Evolutionary conservation across 2,329 filamentous ascomycete genomes (phyloP).

Genomic region (Xylariales sp.): DNA sequence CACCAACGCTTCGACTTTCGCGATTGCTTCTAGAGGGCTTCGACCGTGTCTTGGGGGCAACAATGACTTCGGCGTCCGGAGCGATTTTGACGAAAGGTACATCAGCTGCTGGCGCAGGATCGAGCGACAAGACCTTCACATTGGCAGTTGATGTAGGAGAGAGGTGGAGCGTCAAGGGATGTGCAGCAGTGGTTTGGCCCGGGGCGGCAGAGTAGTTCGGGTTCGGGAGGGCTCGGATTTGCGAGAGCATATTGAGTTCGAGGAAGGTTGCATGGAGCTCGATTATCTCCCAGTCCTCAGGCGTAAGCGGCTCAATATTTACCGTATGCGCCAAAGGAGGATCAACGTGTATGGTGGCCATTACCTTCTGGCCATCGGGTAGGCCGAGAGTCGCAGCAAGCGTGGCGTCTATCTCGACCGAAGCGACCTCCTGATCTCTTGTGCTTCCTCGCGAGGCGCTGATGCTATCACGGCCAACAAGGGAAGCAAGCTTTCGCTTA

Average conservation of each 20-base stretch:
- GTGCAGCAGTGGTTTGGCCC: constrained; percentile 50
- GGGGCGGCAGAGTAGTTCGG: constrained; percentile 58
- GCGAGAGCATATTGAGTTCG: constrained; percentile 86
- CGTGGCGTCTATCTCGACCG: constrained; percentile 83
- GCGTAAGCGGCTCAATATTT: constrained; percentile 92
- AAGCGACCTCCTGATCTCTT: constrained; percentile 71
- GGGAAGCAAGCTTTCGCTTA: constrained; percentile 71
- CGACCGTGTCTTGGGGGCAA: constrained; percentile 84
- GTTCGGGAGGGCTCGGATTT: constrained; percentile 91
- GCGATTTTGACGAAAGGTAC: constrained; percentile 86
- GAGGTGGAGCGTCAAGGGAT: constrained; percentile 86
- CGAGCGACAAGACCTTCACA: constrained; percentile 79
- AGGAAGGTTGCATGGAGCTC: constrained; percentile 94
- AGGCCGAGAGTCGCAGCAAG: constrained; percentile 75
- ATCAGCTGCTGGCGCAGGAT: constrained; percentile 63
- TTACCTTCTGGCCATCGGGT: constrained; percentile 75
- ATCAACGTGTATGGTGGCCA: constrained; percentile 72
- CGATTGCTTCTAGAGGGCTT: constrained; percentile 62
- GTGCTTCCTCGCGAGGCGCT: constrained; percentile 51
- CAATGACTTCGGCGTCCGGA: constrained; percentile 92
- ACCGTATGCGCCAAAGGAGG: constrained; percentile 89
- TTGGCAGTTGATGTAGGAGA: constrained; percentile 95
- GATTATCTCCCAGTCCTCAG: constrained; percentile 98
- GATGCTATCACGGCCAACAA: constrained; percentile 72
- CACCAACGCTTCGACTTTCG: constrained; percentile 76